A percentile compares a stretch with the other conserved stretches of the same genome.
phyloP scores from a whole-genome alignment of 1,284 basidiomycete species.

The Pyrrhoderma lamaoense region DNA sequence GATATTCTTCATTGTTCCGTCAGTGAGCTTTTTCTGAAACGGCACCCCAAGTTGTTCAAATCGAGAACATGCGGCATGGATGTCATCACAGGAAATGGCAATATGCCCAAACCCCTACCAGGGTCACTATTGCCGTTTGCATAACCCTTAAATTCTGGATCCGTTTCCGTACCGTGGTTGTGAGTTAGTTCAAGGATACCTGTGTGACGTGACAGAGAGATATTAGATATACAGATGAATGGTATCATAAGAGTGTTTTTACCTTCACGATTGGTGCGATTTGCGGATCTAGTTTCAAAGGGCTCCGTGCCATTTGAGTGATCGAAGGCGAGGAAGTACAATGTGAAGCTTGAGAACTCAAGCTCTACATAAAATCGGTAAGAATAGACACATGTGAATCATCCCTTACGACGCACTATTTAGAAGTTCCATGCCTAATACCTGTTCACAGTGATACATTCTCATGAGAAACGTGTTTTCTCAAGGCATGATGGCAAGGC shows the following conservation, averaged over 20 bases:
- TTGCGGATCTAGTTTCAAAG: constrained; percentile 39
- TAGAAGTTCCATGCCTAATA: constrained; percentile 85
- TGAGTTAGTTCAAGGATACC: constrained; percentile 83
- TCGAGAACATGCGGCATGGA: constrained; percentile 77
- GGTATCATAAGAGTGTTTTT: not conserved
- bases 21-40: constrained; percentile 85
- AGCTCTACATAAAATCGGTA: constrained; percentile 34
- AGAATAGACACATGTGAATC: constrained; percentile 8
- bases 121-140: constrained; percentile 81
- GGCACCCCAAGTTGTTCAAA: constrained; percentile 78
- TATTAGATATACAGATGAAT: constrained; percentile 16
- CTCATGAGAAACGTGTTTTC: not conserved
- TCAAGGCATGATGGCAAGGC: not conserved
- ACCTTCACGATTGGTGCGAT: constrained; percentile 61
- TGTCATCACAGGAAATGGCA: constrained; percentile 77
- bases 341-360: constrained; percentile 54
- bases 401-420: constrained; percentile 34
- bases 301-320: constrained; percentile 43
- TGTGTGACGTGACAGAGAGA: constrained; percentile 21
- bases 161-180: constrained; percentile 85
- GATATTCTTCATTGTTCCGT: constrained; percentile 81
- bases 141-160: constrained; percentile 74
- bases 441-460: constrained; percentile 27
- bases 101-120: constrained; percentile 80
- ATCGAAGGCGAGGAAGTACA: constrained; percentile 80